Percentiles rank a stretch among this genome's conserved stretches.
Evolutionary conservation across 202 grass and related monocot species (phyloP).

Genomic region (Carex arenaria): DNA sequence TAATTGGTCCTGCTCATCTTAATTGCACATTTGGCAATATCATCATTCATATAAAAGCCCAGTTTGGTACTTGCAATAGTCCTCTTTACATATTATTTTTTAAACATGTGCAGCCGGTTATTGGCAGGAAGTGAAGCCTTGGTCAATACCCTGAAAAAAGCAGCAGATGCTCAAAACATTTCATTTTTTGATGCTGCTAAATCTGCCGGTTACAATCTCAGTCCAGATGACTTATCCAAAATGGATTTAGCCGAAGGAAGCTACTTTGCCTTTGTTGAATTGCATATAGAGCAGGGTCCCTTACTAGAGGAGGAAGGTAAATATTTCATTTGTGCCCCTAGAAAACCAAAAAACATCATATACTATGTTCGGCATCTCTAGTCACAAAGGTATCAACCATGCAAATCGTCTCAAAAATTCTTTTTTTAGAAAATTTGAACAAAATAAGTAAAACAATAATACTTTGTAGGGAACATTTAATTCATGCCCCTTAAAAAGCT

Average conservation of each 20-base stretch:
- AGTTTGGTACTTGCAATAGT: neutral
- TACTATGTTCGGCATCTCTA: neutral
- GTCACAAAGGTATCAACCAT: neutral
- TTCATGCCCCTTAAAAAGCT: neutral
- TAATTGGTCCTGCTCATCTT: neutral
- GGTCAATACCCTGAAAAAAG: constrained; percentile 49
- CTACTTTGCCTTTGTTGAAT: constrained; percentile 88
- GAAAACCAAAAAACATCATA: neutral
- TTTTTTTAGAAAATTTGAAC: too few species aligned
- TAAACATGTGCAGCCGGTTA: constrained; percentile 66
- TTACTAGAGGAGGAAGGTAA: constrained; percentile 95
- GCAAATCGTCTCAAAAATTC: neutral
- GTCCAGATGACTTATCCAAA: constrained; percentile 45
- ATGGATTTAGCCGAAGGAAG: constrained; percentile 62
- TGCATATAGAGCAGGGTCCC: constrained; percentile 97
- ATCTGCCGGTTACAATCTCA: constrained; percentile 69
- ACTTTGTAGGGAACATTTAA: neutral
- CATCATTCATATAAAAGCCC: neutral
- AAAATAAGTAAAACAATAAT: neutral
- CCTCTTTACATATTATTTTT: constrained; percentile 21
- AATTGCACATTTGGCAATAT: neutral
- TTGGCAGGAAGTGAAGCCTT: constrained; percentile 63
- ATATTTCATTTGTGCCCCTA: neutral
- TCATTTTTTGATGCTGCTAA: constrained; percentile 83
- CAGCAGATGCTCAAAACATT: constrained; percentile 69